These are phyloP conservation scores for Citrus sinensis DNA, from an alignment of 345 rosid species.

Conservation along the genomic window DVS_A1.0 CM039164.1:22660501-22661000, in stretches of 20 bases:
- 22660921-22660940: constrained; percentile 63
- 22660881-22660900: constrained; percentile 52
- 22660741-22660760: constrained; percentile 29
- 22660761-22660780: constrained; percentile 96
- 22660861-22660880: constrained; percentile 75
- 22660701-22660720: not conserved
- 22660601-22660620: not conserved
- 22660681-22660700: not conserved
- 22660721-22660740: not conserved
- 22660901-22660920: constrained; percentile 85
- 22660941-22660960: constrained; percentile 50
- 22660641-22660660: not conserved
- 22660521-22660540: not conserved
- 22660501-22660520: not conserved
- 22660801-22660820: constrained; percentile 74
- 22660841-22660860: constrained; percentile 66
- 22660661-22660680: not conserved
- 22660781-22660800: constrained; percentile 56
- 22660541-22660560: not conserved
- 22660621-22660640: not conserved
- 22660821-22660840: constrained; percentile 69
- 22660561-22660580: not conserved
- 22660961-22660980: constrained; percentile 55
- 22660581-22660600: not conserved
- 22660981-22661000: constrained; percentile 53